Evolutionary conservation across 495 filamentous ascomycete species (phyloP), one percentile per base, ranked within the genome.

Genomic region (Talaromyces adpressus): DNA sequence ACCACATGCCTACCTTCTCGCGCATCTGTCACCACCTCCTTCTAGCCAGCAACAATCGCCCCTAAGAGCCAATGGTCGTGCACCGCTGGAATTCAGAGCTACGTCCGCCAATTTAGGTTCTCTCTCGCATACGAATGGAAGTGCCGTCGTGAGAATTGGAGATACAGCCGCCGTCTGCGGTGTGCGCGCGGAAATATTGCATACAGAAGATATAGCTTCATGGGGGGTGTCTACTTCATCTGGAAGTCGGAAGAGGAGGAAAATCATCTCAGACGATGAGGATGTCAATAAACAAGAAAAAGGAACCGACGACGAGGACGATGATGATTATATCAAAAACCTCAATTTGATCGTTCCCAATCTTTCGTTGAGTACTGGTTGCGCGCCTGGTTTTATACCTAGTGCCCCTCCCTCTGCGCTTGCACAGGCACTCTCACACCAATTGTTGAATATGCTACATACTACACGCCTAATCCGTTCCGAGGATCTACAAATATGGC

Each of bases 111-210:
- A 97, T 73, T 87, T 87, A 4, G 85, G 87, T 59, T 90, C 89
- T 4, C 81, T 98, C 57, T 89, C 90, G 2, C 92, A 98, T 71
- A 87, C 90, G 56, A 85, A 93, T 71, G 94, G 94, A 52, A 92
- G 89, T 67, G 89, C 93, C 6, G 89, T 98, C 0, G 89, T 97
- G 27, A 84, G 95, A 32, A 75, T 85, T 27, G 94, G 95, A 45
- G 91, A 97, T 72, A 97, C 92, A 7, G 89, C 91, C 0, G 91
- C 92, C 6, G 91, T 98, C 20, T 96, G 92, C 73, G 94, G 94
- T 52, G 85, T 98, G 23, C 84, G 92, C 22, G 93, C 82, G 20
- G 94, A 98, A 75, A 84, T 96, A 18, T 75, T 98, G n/a, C 81
- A 84, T 54, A 89, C 86, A 9, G 75, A 80, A 8, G 80, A 87